Evolutionary conservation across 345 rosid species (phyloP).

Genomic region (Bruguiera parviflora): DNA sequence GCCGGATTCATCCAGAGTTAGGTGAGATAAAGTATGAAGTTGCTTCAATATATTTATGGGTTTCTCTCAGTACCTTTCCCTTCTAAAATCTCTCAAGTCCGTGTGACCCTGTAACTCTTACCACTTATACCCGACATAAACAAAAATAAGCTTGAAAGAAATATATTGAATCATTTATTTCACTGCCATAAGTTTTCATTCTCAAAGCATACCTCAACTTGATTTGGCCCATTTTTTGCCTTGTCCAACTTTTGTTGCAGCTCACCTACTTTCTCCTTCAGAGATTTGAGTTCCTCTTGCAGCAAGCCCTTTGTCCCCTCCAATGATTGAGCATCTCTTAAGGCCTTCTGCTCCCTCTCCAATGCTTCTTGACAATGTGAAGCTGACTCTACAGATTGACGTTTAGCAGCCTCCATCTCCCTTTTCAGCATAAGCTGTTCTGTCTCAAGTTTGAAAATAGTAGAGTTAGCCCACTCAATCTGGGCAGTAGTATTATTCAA

Average conservation of each 20-base stretch:
- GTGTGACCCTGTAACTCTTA: too few species aligned
- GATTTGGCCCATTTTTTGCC: conserved; percentile 19
- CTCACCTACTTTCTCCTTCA: conserved; percentile 17
- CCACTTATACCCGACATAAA: too few species aligned
- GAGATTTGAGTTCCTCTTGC: conserved; percentile 22
- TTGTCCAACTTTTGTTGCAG: conserved; percentile 21
- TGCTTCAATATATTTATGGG: too few species aligned
- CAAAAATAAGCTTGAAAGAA: too few species aligned
- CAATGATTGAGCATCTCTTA: conserved; percentile 22
- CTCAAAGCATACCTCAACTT: conserved; percentile 24
- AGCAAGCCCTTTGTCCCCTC: conserved; percentile 22
- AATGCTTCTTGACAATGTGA: conserved; percentile 21
- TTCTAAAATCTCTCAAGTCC: too few species aligned
- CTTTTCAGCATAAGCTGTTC: conserved; percentile 22
- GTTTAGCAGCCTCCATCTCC: conserved; percentile 28
- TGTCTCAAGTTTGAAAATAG: conserved; percentile 16
- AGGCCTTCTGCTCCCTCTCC: conserved; percentile 29
- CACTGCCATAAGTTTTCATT: not conserved
- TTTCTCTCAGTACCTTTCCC: too few species aligned
- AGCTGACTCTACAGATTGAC: conserved; percentile 20
- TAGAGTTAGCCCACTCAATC: conserved; percentile 22
- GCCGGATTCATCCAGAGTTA: too few species aligned
- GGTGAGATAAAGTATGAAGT: too few species aligned
- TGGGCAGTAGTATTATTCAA: conserved; percentile 24
- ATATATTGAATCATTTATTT: not conserved